Percentiles rank a stretch among this genome's conserved stretches.
Conservation (phyloP, 1,284 basidiomycete species). For the Anthracocystis panici-leucophaei region DNA sequence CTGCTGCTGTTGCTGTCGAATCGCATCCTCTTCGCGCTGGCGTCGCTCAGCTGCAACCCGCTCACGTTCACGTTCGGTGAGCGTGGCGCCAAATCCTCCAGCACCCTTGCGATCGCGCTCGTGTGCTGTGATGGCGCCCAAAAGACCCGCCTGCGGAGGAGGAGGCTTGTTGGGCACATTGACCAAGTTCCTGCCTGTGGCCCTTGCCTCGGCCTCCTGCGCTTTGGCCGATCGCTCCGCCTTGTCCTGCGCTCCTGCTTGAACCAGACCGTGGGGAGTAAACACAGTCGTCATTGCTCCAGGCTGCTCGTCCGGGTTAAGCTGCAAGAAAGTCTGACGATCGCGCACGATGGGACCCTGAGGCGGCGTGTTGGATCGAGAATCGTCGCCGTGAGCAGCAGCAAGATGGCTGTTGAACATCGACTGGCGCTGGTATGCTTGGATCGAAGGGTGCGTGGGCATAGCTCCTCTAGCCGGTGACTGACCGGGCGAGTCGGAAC, state of each 20-base stretch:
- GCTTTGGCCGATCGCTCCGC: conserved; percentile 93
- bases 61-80: conserved; percentile 95
- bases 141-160: conserved; percentile 91
- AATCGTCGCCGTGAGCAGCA: conserved; percentile 53
- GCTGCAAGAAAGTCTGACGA: conserved; percentile 64
- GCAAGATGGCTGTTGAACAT: conserved; percentile 59
- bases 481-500: conserved; percentile 37
- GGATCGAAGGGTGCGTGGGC: conserved; percentile 40
- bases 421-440: conserved; percentile 50
- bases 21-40: conserved; percentile 89
- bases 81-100: conserved; percentile 90
- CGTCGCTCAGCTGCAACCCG: conserved; percentile 75
- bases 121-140: conserved; percentile 94
- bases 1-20: conserved; percentile 88
- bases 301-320: conserved; percentile 62
- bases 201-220: conserved; percentile 90
- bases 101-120: conserved; percentile 93
- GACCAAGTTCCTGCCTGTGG: conserved; percentile 87
- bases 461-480: conserved; percentile 28
- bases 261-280: conserved; percentile 91
- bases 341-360: conserved; percentile 37
- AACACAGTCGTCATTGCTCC: conserved; percentile 74
- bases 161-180: conserved; percentile 94
- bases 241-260: conserved; percentile 93
- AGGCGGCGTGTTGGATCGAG: conserved; percentile 52